Percentiles rank a stretch among this genome's conserved stretches.
These are phyloP conservation scores for Pochonia chlamydosporia DNA, from an alignment of 2,329 filamentous ascomycete species.

Conservation along the genomic window DNA sequence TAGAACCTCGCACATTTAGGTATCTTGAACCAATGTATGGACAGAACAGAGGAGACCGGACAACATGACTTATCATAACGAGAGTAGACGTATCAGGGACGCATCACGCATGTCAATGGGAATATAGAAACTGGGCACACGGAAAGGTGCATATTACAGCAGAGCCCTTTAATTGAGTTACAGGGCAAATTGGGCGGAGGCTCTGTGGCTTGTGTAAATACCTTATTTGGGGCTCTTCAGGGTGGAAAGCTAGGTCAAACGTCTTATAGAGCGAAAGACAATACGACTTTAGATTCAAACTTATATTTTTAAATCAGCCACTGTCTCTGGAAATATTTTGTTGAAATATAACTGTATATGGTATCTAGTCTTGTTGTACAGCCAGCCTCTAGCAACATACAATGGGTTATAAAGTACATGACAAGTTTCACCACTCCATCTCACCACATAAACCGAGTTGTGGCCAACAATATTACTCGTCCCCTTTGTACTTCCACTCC, in stretches of 20 bases:
- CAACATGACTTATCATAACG: conserved; percentile 6
- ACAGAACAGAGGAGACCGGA: not conserved
- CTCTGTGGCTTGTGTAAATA: conserved; percentile 11
- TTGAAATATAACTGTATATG: not conserved
- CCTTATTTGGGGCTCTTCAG: not conserved
- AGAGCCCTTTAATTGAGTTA: conserved; percentile 9
- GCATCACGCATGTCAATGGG: conserved; percentile 7
- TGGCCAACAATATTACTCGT: conserved; percentile 1
- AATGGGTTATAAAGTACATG: not conserved
- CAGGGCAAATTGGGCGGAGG: not conserved
- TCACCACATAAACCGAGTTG: not conserved
- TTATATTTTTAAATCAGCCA: no score
- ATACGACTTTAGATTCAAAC: not conserved
- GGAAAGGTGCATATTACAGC: not conserved
- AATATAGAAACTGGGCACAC: conserved; percentile 8
- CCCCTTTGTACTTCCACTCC: conserved; percentile 45
- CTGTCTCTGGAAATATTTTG: not conserved
- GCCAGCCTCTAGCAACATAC: not conserved
- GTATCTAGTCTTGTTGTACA: conserved; percentile 2
- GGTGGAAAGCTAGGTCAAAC: not conserved
- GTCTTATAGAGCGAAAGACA: conserved; percentile 5
- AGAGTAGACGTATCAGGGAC: conserved; percentile 9
- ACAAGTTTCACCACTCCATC: not conserved
- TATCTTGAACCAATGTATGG: conserved; percentile 2
- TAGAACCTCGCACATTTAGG: conserved; percentile 5